Percentiles rank a stretch among this genome's conserved stretches.
These are phyloP conservation scores for Emergomyces africanus DNA, from an alignment of 2,329 filamentous ascomycete genomes.

Conservation along the genomic window DNA sequence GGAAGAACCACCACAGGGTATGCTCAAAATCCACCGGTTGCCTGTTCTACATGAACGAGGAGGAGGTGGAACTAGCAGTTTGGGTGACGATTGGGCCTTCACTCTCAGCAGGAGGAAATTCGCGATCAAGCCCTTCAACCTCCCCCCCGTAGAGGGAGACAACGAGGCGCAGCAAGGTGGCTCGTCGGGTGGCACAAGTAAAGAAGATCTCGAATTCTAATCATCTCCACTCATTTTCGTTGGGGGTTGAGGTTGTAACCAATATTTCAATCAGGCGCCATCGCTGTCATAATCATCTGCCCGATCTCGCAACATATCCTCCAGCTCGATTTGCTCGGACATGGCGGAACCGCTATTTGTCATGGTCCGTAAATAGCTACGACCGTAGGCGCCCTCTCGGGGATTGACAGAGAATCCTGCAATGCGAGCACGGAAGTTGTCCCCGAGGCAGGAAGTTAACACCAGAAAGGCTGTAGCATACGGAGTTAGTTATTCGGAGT, in stretches of 20 bases:
- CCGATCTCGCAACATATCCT: conserved; percentile 42
- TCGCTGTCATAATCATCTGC: conserved; percentile 19
- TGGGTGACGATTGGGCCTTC: conserved; percentile 81
- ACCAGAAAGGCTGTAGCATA: conserved; percentile 34
- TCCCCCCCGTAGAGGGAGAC: conserved; percentile 76
- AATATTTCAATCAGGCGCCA: conserved; percentile 1
- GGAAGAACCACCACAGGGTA: conserved; percentile 71
- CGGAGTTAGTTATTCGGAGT: background rate
- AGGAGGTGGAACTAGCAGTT: conserved; percentile 57
- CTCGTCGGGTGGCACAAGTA: conserved; percentile 11
- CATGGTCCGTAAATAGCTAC: conserved; percentile 44
- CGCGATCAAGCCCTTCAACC: conserved; percentile 73
- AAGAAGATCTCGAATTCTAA: conserved; percentile 61
- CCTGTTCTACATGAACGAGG: conserved; percentile 82
- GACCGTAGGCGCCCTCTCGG: conserved; percentile 38
- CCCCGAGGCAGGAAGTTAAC: conserved; percentile 43
- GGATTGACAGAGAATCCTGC: conserved; percentile 33
- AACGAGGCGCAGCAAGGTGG: conserved; percentile 45
- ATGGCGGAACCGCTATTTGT: conserved; percentile 41
- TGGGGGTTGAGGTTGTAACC: background rate
- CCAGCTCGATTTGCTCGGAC: conserved; percentile 52
- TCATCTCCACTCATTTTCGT: background rate
- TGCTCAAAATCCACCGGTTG: conserved; percentile 69
- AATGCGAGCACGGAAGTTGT: conserved; percentile 37
- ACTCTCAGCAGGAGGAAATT: conserved; percentile 73